Evolutionary conservation across 2,329 filamentous ascomycete species (phyloP), one percentile per base, ranked within the genome.

Genomic region (Aspergillus caelatus): DNA sequence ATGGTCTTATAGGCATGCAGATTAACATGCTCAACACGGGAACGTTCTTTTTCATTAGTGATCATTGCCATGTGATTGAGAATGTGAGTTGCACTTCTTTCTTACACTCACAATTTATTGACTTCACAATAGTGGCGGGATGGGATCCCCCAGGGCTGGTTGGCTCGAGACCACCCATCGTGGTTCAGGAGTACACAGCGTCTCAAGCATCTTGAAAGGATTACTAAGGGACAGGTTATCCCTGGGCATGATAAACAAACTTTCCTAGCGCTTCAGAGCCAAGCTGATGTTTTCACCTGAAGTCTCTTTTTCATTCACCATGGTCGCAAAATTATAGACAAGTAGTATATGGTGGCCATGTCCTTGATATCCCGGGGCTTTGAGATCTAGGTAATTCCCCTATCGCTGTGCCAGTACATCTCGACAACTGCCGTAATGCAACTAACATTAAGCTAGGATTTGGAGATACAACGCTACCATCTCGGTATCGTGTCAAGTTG

Each of bases 131-230:
- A 65, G 63, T 65, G 63, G 63, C 45, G 46, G 10, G 63, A 65
- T 52, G 61, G 63, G 8, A 60, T 65, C 19, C 63, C 63, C 0
- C 63, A 65, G n/a, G 63, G 63, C 10, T 65, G 63, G 63, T 34
- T 65, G 43, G 63, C 63, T 21, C 57, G 63, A 11, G 61, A 65
- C 10, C 63, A 65, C 16, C 61, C 63, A 10, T 58, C 63, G 14
- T 65, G 63, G 63, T 65, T 65, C n/a, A 57, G 61, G 23, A 65
- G 63, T n/a, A 65, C 61, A 2, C 63, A 65, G 32, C 63, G 63
- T 4, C 39, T 65, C 4, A 65, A 65, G 41, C 61, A 58, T 2
- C 60, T 65, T 21, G 30, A 63, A 41, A 36, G 61, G 12, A 63
- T 63, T 9, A 63, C 63, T 1, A 63, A 43, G 57, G 63, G 61